Conservation (phyloP, 192 early-diverging fungal genomes). For the Entomortierella chlamydospora region DNA sequence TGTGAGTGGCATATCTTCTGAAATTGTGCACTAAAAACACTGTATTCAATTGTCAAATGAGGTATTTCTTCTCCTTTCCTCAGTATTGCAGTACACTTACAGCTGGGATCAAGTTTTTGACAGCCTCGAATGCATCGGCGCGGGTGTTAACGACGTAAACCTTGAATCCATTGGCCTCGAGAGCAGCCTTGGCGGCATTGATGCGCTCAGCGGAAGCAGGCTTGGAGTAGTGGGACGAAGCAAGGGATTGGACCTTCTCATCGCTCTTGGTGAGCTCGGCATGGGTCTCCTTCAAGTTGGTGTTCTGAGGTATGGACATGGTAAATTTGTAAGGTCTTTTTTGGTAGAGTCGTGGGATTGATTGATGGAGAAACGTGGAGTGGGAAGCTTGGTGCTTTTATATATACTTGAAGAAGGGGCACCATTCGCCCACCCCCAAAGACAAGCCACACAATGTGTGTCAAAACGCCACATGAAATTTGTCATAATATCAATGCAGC, state of each 20-base stretch:
- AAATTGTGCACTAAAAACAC: not conserved
- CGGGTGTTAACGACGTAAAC: constrained; percentile 50
- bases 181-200: constrained; percentile 47
- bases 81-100: constrained; percentile 13
- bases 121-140: constrained; percentile 36
- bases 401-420: too few species aligned
- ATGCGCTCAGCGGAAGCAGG: constrained; percentile 39
- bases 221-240: constrained; percentile 19
- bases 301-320: constrained; percentile 42
- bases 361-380: not conserved
- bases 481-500: not conserved
- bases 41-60: not conserved
- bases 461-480: constrained; percentile 4
- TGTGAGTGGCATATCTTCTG: not conserved
- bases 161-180: constrained; percentile 53
- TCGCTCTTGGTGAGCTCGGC: constrained; percentile 25
- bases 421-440: too few species aligned
- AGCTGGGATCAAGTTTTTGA: constrained; percentile 54
- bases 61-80: too few species aligned
- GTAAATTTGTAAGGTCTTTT: not conserved
- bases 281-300: constrained; percentile 41
- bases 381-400: not conserved
- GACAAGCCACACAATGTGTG: not conserved
- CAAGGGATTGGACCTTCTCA: constrained; percentile 7
- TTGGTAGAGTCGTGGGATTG: not conserved